These are phyloP conservation scores for Urostyla sp. DNA, from an alignment of 73 alveolate species.

Conservation along the genomic window DNA sequence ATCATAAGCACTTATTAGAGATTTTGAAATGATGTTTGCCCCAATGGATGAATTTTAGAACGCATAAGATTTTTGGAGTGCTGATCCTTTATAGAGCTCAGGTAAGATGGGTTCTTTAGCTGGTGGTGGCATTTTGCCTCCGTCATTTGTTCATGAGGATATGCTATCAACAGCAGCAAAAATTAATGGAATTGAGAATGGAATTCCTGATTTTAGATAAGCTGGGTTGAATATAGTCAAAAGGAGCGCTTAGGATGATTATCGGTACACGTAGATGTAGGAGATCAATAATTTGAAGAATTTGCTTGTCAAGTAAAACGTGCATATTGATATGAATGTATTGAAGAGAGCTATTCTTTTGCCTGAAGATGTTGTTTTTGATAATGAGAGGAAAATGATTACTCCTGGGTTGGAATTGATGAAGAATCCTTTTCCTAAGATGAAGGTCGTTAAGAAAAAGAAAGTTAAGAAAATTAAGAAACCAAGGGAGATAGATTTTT, in stretches of 20 bases:
- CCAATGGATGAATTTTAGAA: constrained; percentile 32
- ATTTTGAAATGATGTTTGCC: constrained; percentile 46
- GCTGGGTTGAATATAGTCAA: constrained; percentile 19
- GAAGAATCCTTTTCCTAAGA: constrained; percentile 68
- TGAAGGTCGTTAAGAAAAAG: constrained; percentile 1
- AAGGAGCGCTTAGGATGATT: constrained; percentile 45
- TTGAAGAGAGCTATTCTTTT: constrained; percentile 55
- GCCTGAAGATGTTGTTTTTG: constrained; percentile 67
- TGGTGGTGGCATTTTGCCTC: too few species aligned
- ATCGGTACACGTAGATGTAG: constrained; percentile 5
- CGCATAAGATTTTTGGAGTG: neutral
- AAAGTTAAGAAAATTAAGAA: constrained; percentile 59
- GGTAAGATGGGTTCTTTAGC: too few species aligned
- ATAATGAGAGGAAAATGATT: constrained; percentile 6
- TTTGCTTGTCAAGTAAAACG: constrained; percentile 9
- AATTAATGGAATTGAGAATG: neutral
- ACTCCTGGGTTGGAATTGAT: constrained; percentile 20
- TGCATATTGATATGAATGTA: constrained; percentile 13
- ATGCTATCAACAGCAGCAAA: too few species aligned
- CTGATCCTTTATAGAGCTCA: too few species aligned
- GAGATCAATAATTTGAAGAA: constrained; percentile 6
- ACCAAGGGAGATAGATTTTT: too few species aligned
- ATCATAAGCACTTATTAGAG: constrained; percentile 20
- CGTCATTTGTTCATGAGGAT: constrained; percentile 20
- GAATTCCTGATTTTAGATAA: constrained; percentile 3